A percentile compares a stretch with the other conserved stretches of the same genome.
Evolutionary conservation across 164 flowering plant genomes (phyloP).

Genomic region (Liriodendron chinense): DNA sequence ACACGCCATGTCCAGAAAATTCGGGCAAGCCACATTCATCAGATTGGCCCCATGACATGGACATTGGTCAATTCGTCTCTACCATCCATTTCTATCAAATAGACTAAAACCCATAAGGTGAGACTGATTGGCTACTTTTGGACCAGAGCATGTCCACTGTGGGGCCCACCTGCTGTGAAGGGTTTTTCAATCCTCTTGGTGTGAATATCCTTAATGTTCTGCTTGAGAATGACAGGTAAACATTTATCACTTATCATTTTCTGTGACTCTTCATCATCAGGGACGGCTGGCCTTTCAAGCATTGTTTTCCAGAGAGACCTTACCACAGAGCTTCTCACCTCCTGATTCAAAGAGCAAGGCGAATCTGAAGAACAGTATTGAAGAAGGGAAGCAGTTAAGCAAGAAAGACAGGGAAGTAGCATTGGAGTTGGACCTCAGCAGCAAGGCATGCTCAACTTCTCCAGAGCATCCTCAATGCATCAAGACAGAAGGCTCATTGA

Average conservation of each 20-base stretch:
- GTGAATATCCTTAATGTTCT: too few relatives aligned
- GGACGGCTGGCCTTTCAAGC: conserved; percentile 93
- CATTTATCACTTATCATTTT: neutral
- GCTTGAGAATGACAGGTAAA: too few relatives aligned
- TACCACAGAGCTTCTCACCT: conserved; percentile 92
- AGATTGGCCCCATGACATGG: neutral
- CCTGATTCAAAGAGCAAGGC: conserved; percentile 31
- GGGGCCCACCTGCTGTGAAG: too few relatives aligned
- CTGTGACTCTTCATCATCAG: conserved; percentile 34
- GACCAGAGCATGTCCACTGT: too few relatives aligned
- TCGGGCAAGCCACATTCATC: neutral
- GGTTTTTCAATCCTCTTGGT: too few relatives aligned
- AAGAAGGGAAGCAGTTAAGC: conserved; percentile 23
- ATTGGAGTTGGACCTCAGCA: conserved; percentile 38
- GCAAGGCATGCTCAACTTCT: conserved; percentile 25
- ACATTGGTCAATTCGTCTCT: too few relatives aligned
- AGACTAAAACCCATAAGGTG: too few relatives aligned
- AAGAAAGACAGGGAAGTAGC: conserved; percentile 20
- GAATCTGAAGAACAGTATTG: conserved; percentile 11
- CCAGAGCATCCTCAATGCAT: conserved; percentile 20
- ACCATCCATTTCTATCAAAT: too few relatives aligned
- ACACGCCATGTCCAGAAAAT: neutral
- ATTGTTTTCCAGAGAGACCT: conserved; percentile 65
- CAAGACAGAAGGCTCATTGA: conserved; percentile 18
- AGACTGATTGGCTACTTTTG: too few relatives aligned